Base-by-base conservation (phyloP, 768 basidiomycete species). In the Leucocoprinus sp. region DNA sequence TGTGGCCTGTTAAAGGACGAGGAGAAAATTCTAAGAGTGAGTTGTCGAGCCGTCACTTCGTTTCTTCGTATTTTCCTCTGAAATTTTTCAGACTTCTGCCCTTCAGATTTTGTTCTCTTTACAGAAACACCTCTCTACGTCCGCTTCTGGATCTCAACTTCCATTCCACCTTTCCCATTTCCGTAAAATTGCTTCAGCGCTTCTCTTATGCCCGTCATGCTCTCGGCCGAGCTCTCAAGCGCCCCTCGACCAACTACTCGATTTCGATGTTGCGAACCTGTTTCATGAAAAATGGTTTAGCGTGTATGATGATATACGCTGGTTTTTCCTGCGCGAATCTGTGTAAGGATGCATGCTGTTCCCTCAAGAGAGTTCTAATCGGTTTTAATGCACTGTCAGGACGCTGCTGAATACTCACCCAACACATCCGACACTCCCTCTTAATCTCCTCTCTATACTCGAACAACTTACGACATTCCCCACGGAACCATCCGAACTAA, bases 251-350 rank as follows among this genome's bases (percentile, higher is more conserved):
- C 63, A 67, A 1, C 59, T 64, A 27, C 62, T 82, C 14, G 75
- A 82, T 44, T 43, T 68, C 4, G 82, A 85, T 46, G 78, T 89
- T 2, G 64, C 80, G 19, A 65, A 77, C 34, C 62, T 71, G 8
- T 89, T 91, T 55, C 65, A 80, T 43, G 72, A 75, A 37, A 80
- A 74, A 11, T 93, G 84, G 81, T 72, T 89, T 54, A 80, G 78
- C 52, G 76, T 84, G 9, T 57, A 86, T 58, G 85, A 90, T 55
- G 91, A 95, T 55, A 67, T 93, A 24, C 76, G 91, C 48, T 93
- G 86, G 86, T 88, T 85, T 66, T 92, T 91, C 67, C 71, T 95
- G 26, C 75, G 84, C 34, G 86, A 92, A 56, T 70, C 84, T 44
- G 75, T 70, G 89, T 85, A 61, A 31, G 31, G 48, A 75, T 66